phyloP scores from a whole-genome alignment of 2,329 filamentous ascomycete species.

The Penicillium sp. region DNA sequence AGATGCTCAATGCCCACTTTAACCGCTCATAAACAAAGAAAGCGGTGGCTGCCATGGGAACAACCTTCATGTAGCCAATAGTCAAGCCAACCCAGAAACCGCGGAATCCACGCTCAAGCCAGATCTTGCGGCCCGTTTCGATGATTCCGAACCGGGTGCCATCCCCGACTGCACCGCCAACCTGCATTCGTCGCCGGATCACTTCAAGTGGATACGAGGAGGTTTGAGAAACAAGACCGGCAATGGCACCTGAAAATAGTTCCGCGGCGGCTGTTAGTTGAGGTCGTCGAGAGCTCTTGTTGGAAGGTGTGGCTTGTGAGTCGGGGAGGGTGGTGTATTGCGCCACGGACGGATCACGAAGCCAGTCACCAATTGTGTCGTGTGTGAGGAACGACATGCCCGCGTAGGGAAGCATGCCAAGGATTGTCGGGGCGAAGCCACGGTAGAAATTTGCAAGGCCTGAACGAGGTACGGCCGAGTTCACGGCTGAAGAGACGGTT shows the following conservation, averaged over 20 bases:
- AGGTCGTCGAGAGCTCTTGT: constrained; percentile 59
- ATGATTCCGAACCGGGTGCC: constrained; percentile 73
- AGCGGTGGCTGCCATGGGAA: constrained; percentile 79
- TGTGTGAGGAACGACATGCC: constrained; percentile 95
- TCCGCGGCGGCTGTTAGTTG: constrained; percentile 83
- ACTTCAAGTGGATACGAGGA: constrained; percentile 93
- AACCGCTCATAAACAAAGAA: constrained; percentile 68
- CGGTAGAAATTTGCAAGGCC: constrained; percentile 92
- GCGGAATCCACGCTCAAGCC: constrained; percentile 69
- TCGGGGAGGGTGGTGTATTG: constrained; percentile 73
- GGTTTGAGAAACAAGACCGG: constrained; percentile 87
- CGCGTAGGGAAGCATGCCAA: constrained; percentile 96
- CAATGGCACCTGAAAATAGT: constrained; percentile 77
- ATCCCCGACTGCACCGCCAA: constrained; percentile 90
- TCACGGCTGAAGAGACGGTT: constrained; percentile 40
- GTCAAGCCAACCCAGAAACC: constrained; percentile 93
- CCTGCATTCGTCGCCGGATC: constrained; percentile 90
- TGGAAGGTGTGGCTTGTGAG: constrained; percentile 45
- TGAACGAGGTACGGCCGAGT: constrained; percentile 58
- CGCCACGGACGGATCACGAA: constrained; percentile 69
- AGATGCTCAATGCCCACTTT: constrained; percentile 68
- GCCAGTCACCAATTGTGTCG: constrained; percentile 81
- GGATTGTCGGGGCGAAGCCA: constrained; percentile 83
- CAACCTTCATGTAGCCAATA: constrained; percentile 92
- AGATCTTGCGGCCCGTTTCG: constrained; percentile 77